Conservation (phyloP, 768 basidiomycete genomes). For the Lactarius akahatsu region DNA sequence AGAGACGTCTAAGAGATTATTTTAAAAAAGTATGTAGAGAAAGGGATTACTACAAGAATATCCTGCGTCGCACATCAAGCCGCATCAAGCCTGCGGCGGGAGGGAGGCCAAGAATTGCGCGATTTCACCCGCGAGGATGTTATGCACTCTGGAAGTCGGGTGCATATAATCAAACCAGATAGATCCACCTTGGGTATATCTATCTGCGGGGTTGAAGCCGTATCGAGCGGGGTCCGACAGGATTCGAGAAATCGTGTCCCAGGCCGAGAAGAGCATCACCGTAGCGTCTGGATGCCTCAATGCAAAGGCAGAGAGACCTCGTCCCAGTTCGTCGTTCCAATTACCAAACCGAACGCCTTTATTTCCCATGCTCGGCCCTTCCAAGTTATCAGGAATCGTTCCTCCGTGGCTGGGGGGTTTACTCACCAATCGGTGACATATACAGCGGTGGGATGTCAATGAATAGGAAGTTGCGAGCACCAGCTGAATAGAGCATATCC, state of each 20-base stretch:
- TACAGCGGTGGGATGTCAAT: constrained; percentile 54
- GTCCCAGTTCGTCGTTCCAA: constrained; percentile 24
- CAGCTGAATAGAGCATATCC: constrained; percentile 46
- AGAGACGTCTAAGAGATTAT: not conserved
- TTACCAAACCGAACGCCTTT: constrained; percentile 21
- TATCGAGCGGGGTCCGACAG: constrained; percentile 31
- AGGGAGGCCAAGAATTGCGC: constrained; percentile 20
- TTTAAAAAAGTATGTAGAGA: not conserved
- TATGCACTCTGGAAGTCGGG: constrained; percentile 24
- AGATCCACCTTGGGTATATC: constrained; percentile 14
- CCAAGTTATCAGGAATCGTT: not conserved
- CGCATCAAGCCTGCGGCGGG: constrained; percentile 19
- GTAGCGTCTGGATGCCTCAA: constrained; percentile 31
- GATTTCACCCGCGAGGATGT: constrained; percentile 22
- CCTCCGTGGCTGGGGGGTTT: not conserved
- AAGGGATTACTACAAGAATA: not conserved
- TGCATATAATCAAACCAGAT: constrained; percentile 29
- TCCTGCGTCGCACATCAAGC: not conserved
- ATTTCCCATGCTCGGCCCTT: constrained; percentile 19
- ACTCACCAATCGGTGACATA: constrained; percentile 41
- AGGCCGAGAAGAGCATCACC: constrained; percentile 32
- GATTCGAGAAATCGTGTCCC: constrained; percentile 31
- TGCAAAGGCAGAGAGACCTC: constrained; percentile 27
- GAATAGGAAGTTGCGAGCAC: constrained; percentile 52
- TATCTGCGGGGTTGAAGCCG: constrained; percentile 26